These are phyloP conservation scores for Clavulina sp. DNA, from an alignment of 768 basidiomycete species.

Conservation along the genomic window DNA sequence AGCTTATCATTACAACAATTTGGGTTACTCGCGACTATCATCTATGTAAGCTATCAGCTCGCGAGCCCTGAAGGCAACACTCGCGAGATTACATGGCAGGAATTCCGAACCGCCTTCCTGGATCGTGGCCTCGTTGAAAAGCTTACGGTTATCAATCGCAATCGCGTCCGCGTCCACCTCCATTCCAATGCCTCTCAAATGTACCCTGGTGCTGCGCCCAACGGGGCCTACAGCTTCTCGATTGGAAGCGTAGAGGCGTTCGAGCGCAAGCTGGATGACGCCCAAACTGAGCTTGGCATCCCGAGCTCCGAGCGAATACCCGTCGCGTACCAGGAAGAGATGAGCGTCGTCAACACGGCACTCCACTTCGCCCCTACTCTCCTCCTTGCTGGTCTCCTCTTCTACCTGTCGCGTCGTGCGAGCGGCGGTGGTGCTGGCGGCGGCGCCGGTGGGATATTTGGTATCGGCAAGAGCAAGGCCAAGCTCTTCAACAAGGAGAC, in stretches of 20 bases:
- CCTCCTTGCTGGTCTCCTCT: conserved; percentile 74
- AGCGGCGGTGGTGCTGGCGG: conserved; percentile 39
- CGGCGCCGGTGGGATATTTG: conserved; percentile 77
- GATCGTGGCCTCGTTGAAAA: conserved; percentile 93
- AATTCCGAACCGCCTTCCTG: conserved; percentile 93
- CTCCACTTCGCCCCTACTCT: conserved; percentile 92
- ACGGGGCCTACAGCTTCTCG: conserved; percentile 74
- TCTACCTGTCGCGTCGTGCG: conserved; percentile 69
- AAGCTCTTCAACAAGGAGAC: conserved; percentile 95
- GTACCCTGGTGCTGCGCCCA: conserved; percentile 39
- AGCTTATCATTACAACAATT: not conserved
- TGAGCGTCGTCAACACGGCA: conserved; percentile 61
- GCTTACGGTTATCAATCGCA: conserved; percentile 79
- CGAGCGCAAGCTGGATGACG: conserved; percentile 86
- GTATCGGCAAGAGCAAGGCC: conserved; percentile 88
- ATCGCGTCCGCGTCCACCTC: conserved; percentile 78
- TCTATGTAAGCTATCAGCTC: conserved; percentile 39
- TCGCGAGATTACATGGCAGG: conserved; percentile 98
- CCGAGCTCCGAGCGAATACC: conserved; percentile 87
- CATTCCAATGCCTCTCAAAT: conserved; percentile 79
- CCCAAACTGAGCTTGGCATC: conserved; percentile 82
- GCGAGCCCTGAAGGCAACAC: conserved; percentile 27
- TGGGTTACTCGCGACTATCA: conserved; percentile 27
- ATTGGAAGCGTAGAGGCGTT: conserved; percentile 96
- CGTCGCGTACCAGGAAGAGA: conserved; percentile 91